Percentiles rank a stretch among this genome's conserved stretches.
These are phyloP conservation scores for Aspergillus biplanus DNA, from an alignment of 495 filamentous ascomycete species.

Conservation along the genomic window DNA sequence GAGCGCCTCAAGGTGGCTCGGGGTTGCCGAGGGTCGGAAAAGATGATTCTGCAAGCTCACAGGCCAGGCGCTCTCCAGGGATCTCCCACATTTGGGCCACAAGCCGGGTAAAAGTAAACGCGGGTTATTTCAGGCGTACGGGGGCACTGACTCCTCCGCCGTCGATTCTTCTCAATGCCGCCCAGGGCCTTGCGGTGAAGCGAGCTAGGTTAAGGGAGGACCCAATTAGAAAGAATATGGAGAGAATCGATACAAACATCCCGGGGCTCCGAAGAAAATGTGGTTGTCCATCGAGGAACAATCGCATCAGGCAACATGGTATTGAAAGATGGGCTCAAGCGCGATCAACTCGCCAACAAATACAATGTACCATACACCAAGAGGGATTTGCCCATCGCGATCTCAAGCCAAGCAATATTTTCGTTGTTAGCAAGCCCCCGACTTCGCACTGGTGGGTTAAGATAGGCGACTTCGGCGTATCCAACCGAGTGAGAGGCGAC, in stretches of 20 bases:
- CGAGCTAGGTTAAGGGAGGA: neutral
- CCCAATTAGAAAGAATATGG: neutral
- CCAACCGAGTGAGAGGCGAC: too few species aligned
- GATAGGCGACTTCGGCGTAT: too few species aligned
- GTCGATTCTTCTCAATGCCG: constrained; percentile 29
- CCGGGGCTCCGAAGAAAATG: neutral
- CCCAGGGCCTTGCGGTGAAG: neutral
- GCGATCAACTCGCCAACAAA: constrained; percentile 24
- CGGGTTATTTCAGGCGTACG: constrained; percentile 36
- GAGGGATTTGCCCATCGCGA: too few species aligned
- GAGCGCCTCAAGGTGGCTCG: too few species aligned
- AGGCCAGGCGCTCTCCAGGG: too few species aligned
- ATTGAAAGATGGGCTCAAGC: constrained; percentile 12
- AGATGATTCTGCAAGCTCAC: too few species aligned
- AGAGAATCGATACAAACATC: neutral
- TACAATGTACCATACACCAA: constrained; percentile 43
- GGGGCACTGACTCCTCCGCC: constrained; percentile 40
- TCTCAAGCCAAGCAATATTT: too few species aligned
- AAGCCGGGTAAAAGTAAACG: too few species aligned
- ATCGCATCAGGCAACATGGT: constrained; percentile 24
- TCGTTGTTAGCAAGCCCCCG: too few species aligned
- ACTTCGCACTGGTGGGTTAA: too few species aligned
- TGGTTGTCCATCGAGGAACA: constrained; percentile 18
- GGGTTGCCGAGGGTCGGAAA: too few species aligned
- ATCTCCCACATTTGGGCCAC: too few species aligned